phyloP scores from a whole-genome alignment of 2,329 filamentous ascomycete genomes.

The Beauveria scarabaeidicola region DNA sequence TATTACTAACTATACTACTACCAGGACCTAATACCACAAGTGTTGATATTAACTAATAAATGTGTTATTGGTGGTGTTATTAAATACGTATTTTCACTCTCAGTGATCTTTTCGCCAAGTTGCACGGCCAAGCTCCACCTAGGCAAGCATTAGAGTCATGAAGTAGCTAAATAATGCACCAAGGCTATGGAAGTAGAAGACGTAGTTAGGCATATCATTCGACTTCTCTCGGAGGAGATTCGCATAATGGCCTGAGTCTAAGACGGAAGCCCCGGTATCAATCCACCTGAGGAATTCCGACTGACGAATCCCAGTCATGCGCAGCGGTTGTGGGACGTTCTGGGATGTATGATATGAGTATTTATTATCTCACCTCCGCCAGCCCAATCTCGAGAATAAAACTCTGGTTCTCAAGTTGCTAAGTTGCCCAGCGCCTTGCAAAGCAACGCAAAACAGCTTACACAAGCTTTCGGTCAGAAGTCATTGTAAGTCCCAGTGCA shows the following conservation, averaged over 20 bases:
- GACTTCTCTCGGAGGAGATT: background rate
- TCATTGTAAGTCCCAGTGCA: background rate
- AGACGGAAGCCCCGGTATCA: background rate
- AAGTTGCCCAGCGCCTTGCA: background rate
- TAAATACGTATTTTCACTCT: background rate
- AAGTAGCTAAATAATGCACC: no score
- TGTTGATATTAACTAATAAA: background rate
- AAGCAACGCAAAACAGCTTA: background rate
- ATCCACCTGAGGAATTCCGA: background rate
- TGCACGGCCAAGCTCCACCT: background rate
- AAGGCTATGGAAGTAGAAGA: background rate
- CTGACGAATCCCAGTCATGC: background rate
- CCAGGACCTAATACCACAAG: background rate
- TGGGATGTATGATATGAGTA: background rate
- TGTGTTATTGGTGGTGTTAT: background rate
- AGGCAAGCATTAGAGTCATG: background rate
- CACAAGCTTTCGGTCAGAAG: background rate
- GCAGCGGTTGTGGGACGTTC: background rate
- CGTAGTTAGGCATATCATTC: background rate
- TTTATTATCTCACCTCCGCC: background rate
- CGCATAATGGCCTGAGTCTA: background rate
- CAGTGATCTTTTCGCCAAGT: background rate
- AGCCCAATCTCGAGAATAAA: background rate
- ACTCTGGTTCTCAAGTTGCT: background rate
- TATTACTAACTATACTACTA: background rate